phyloP scores from a whole-genome alignment of 2,329 filamentous ascomycete species.

The Arthrobotrys conoides region DNA sequence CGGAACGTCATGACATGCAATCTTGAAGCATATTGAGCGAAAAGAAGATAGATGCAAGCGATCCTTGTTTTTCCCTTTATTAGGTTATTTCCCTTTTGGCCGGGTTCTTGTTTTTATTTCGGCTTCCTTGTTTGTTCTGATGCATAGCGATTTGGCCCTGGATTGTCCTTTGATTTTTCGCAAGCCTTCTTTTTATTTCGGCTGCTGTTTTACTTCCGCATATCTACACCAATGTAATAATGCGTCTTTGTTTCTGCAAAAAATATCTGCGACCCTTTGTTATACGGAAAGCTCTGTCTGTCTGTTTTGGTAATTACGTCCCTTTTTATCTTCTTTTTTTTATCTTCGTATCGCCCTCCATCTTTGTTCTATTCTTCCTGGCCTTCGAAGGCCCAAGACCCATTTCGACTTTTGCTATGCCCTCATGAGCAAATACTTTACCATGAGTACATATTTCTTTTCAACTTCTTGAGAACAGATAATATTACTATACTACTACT shows the following conservation, averaged over 20 bases:
- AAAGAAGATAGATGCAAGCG: constrained; percentile 51
- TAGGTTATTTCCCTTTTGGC: constrained; percentile 15
- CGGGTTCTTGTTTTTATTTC: constrained; percentile 14
- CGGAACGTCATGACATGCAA: constrained; percentile 53
- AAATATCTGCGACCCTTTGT: constrained; percentile 27
- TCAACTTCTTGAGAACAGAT: constrained; percentile 36
- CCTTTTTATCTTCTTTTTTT: constrained; percentile 7
- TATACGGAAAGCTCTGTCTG: constrained; percentile 18
- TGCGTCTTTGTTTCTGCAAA: constrained; percentile 49
- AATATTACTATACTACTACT: background rate
- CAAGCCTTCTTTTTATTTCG: background rate
- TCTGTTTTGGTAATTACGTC: constrained; percentile 18
- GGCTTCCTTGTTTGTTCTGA: constrained; percentile 30
- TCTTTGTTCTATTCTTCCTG: constrained; percentile 16
- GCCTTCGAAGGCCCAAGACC: constrained; percentile 3
- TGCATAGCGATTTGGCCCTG: constrained; percentile 60
- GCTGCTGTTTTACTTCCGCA: constrained; percentile 24
- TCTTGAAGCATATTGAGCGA: constrained; percentile 51
- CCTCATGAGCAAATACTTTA: constrained; percentile 53
- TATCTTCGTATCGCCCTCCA: background rate
- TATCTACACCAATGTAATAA: constrained; percentile 52
- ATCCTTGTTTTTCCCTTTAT: constrained; percentile 22
- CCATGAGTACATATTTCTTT: constrained; percentile 48
- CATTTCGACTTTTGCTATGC: constrained; percentile 18
- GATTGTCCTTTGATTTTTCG: constrained; percentile 41